Evolutionary conservation across 106 monocot species (phyloP).

Genomic region (Vanilla planifolia): DNA sequence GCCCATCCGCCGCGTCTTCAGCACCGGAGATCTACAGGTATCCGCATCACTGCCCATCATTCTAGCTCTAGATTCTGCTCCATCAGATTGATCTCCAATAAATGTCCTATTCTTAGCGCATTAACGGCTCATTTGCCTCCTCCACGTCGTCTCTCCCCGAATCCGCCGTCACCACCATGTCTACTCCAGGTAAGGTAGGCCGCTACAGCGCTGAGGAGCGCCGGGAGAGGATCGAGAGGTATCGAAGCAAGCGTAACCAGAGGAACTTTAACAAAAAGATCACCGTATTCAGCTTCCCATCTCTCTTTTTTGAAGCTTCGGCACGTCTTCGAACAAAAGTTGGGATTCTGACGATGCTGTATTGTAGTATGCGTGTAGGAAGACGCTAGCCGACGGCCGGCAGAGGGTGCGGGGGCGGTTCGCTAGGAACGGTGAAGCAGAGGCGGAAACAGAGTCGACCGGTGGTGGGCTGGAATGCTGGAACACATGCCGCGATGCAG

Average conservation of each 20-base stretch:
- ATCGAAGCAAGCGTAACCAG: constrained; percentile 64
- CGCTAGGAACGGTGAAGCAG: constrained; percentile 27
- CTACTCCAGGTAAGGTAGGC: constrained; percentile 25
- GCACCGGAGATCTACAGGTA: constrained; percentile 11
- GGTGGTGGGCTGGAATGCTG: neutral
- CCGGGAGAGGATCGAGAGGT: constrained; percentile 63
- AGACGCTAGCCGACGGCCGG: constrained; percentile 52
- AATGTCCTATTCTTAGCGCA: constrained; percentile 10
- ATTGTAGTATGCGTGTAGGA: constrained; percentile 48
- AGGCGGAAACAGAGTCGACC: constrained; percentile 7
- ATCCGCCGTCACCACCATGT: constrained; percentile 11
- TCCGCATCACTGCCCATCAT: neutral
- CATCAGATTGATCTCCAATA: too few species aligned
- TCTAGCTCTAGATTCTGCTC: neutral
- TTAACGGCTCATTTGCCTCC: constrained; percentile 18
- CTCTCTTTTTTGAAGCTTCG: neutral
- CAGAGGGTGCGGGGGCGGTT: constrained; percentile 45
- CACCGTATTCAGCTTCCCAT: too few species aligned
- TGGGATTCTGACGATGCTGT: neutral
- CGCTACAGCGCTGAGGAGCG: constrained; percentile 75
- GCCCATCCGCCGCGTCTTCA: constrained; percentile 7
- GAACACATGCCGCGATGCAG: neutral
- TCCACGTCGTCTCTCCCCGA: too few species aligned
- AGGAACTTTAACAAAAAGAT: constrained; percentile 89
- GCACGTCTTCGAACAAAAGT: too few species aligned